Percentiles rank a stretch among this genome's conserved stretches.
These are phyloP conservation scores for Sporothrix curviconia DNA, from an alignment of 2,329 filamentous ascomycete species.

Conservation along the genomic window DNA sequence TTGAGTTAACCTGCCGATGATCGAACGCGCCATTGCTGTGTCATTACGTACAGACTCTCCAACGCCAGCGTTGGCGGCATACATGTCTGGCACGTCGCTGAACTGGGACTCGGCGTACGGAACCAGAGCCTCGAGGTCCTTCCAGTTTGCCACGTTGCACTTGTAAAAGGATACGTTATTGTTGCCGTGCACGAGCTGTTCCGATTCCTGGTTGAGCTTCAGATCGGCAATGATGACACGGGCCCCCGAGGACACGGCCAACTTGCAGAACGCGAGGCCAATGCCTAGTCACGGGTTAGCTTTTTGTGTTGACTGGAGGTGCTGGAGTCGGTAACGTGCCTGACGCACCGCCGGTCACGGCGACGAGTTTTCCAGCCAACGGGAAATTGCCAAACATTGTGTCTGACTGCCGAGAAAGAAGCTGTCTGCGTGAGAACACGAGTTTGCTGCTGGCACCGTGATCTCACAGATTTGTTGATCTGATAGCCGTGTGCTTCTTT, in stretches of 20 bases:
- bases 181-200: neutral
- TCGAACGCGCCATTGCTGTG: too few species aligned
- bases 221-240: neutral
- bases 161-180: neutral
- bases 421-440: too few species aligned
- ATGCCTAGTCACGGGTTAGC: neutral
- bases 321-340: neutral
- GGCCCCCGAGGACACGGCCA: neutral
- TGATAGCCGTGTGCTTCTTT: neutral
- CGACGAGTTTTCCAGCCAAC: neutral
- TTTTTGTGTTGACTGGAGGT: neutral
- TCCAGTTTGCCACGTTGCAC: neutral
- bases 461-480: neutral
- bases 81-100: neutral
- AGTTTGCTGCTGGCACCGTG: too few species aligned
- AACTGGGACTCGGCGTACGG: neutral
- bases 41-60: neutral
- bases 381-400: neutral
- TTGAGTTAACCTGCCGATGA: neutral
- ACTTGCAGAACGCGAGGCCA: neutral
- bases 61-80: neutral
- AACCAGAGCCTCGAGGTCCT: neutral
- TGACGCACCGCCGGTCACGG: neutral
- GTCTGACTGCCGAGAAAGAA: neutral
- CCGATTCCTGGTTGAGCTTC: neutral